These are phyloP conservation scores for Anthracocystis walkeri DNA, from an alignment of 1,284 basidiomycete species.

Conservation along the genomic window DNA sequence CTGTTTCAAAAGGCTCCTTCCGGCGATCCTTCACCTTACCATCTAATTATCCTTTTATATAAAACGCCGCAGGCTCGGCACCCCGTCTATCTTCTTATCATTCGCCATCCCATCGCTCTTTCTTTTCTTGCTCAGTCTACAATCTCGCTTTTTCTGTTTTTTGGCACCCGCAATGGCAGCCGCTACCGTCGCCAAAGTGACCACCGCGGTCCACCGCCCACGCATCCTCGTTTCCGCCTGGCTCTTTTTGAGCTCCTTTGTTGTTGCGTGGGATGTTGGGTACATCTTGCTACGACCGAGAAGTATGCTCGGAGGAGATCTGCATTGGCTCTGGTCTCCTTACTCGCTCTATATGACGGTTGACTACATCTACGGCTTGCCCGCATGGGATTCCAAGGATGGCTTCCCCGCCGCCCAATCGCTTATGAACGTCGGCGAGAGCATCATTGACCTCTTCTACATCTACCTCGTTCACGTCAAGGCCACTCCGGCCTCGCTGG, in stretches of 20 bases:
- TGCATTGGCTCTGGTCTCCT: slow-evolving; percentile 42
- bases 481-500: slow-evolving; percentile 72
- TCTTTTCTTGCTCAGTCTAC: slow-evolving; percentile 13
- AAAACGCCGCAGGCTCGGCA: slow-evolving; percentile 1
- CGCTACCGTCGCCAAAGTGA: slow-evolving; percentile 16
- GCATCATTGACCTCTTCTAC: slow-evolving; percentile 78
- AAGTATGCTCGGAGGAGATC: slow-evolving; percentile 71
- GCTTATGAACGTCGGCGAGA: slow-evolving; percentile 83
- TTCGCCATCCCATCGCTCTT: not conserved
- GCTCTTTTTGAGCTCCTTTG: slow-evolving; percentile 45
- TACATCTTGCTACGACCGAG: slow-evolving; percentile 59
- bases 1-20: slow-evolving; percentile 2
- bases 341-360: slow-evolving; percentile 77
- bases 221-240: slow-evolving; percentile 38
- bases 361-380: slow-evolving; percentile 80
- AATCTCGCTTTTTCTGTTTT: not conserved
- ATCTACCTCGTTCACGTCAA: slow-evolving; percentile 78
- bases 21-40: not conserved
- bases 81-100: not conserved
- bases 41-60: not conserved
- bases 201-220: slow-evolving; percentile 36
- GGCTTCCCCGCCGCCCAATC: slow-evolving; percentile 91
- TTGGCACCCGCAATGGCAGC: slow-evolving; percentile 21
- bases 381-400: slow-evolving; percentile 75
- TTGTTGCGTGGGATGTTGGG: slow-evolving; percentile 57